phyloP scores from a whole-genome alignment of 129 eudicot species.

The Flaveria bidentis region DNA sequence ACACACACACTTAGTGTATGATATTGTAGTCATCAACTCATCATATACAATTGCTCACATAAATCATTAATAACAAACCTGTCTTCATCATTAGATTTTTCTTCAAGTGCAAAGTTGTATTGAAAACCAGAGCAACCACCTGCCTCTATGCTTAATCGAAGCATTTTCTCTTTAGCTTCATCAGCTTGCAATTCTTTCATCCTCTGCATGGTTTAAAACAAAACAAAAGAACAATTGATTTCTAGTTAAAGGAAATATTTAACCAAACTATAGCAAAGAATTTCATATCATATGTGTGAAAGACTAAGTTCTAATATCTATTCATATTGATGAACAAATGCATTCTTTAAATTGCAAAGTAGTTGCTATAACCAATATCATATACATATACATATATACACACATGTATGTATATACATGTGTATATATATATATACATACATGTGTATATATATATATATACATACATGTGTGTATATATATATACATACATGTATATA shows the following conservation, averaged over 20 bases:
- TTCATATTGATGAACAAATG: not conserved
- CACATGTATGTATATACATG: too few relatives aligned
- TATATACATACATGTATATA: too few relatives aligned
- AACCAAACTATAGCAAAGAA: not conserved
- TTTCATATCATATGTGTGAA: not conserved
- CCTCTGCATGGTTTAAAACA: slow-evolving; percentile 46
- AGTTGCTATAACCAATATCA: not conserved
- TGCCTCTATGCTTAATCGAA: slow-evolving; percentile 95
- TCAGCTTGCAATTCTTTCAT: slow-evolving; percentile 90
- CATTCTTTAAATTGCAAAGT: not conserved
- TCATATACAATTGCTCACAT: not conserved
- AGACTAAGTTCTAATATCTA: not conserved
- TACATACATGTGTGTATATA: too few relatives aligned
- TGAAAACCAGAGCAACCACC: slow-evolving; percentile 99
- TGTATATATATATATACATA: too few relatives aligned
- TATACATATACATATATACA: too few relatives aligned
- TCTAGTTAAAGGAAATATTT: not conserved
- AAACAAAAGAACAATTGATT: not conserved
- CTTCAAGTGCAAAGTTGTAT: slow-evolving; percentile 82
- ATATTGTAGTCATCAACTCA: not conserved
- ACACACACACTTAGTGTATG: slow-evolving; percentile 6
- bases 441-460: too few relatives aligned
- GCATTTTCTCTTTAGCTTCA: slow-evolving; percentile 69
- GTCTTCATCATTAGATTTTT: slow-evolving; percentile 75
- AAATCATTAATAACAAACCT: slow-evolving; percentile 45